phyloP scores from a whole-genome alignment of 1,284 basidiomycete species.

The Ustilago shanxiensis region DNA sequence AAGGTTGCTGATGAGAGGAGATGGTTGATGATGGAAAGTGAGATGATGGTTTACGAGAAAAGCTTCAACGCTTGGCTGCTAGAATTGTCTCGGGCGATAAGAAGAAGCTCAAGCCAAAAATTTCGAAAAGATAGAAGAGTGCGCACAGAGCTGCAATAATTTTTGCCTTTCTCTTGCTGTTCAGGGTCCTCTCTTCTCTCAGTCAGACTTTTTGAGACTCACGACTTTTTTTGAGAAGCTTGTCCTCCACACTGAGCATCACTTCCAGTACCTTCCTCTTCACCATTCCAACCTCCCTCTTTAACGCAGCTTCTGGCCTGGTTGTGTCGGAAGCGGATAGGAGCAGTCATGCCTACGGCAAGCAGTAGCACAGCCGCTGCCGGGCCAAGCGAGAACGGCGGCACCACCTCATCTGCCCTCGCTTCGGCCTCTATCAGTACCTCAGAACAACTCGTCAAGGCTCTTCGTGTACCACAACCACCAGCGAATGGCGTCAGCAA shows the following conservation, averaged over 20 bases:
- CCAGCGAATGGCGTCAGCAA: conserved; percentile 30
- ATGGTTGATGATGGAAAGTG: conserved; percentile 8
- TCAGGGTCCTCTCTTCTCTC: not conserved
- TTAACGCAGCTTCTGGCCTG: not conserved
- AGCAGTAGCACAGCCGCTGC: conserved; percentile 9
- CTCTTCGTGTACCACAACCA: conserved; percentile 45
- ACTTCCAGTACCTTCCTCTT: not conserved
- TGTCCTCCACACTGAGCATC: conserved; percentile 29
- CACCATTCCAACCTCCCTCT: conserved; percentile 1
- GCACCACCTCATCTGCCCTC: conserved; percentile 17
- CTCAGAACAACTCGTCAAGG: conserved; percentile 61
- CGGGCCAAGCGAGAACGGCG: conserved; percentile 2
- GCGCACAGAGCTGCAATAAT: not conserved
- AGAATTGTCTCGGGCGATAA: conserved; percentile 38
- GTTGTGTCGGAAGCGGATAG: not conserved
- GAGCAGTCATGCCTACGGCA: conserved; percentile 9
- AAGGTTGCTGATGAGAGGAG: not conserved
- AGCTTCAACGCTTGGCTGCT: conserved; percentile 2
- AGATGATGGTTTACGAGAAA: conserved; percentile 20
- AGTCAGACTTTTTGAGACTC: no score
- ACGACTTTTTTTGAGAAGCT: no score
- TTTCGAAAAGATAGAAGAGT: not conserved
- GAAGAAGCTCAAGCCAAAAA: conserved; percentile 23
- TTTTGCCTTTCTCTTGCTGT: no score
- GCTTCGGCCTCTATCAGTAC: conserved; percentile 50